These are phyloP conservation scores for Phytopythium montanum DNA, from an alignment of 352 stramenopile species.

Conservation along the genomic window DNA sequence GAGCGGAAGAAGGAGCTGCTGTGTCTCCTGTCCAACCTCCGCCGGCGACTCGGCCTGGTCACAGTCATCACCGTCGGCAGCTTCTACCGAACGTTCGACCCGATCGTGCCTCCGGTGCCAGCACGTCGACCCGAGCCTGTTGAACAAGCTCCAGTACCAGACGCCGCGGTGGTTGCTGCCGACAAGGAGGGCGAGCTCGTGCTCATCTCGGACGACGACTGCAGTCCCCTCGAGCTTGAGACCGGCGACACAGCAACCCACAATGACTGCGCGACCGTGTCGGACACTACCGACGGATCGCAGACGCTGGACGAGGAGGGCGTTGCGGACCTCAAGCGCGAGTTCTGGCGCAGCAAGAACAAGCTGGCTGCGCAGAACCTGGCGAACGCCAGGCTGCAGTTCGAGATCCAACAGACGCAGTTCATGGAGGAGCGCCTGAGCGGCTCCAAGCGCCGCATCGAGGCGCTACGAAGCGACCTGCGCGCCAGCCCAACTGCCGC, in stretches of 20 bases:
- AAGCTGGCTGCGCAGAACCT: conserved; percentile 14
- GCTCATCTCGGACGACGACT: conserved; percentile 10
- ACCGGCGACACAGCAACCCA: background rate
- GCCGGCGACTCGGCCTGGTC: background rate
- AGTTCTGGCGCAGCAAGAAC: conserved; percentile 18
- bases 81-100: conserved; percentile 12
- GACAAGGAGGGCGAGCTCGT: background rate
- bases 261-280: conserved; percentile 4
- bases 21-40: conserved; percentile 4
- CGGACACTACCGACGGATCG: conserved; percentile 1
- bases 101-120: conserved; percentile 2
- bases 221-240: background rate
- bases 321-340: conserved; percentile 8
- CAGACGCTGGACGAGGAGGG: conserved; percentile 2
- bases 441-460: conserved; percentile 20
- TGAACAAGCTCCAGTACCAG: background rate
- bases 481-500: background rate
- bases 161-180: background rate
- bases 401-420: conserved; percentile 13
- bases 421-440: conserved; percentile 17
- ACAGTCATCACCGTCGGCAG: conserved; percentile 1
- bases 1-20: conserved; percentile 1
- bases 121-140: background rate
- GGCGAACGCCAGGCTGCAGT: conserved; percentile 18
- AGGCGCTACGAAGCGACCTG: conserved; percentile 15